phyloP scores from a whole-genome alignment of 129 eudicot species.

The Centella asiatica region DNA sequence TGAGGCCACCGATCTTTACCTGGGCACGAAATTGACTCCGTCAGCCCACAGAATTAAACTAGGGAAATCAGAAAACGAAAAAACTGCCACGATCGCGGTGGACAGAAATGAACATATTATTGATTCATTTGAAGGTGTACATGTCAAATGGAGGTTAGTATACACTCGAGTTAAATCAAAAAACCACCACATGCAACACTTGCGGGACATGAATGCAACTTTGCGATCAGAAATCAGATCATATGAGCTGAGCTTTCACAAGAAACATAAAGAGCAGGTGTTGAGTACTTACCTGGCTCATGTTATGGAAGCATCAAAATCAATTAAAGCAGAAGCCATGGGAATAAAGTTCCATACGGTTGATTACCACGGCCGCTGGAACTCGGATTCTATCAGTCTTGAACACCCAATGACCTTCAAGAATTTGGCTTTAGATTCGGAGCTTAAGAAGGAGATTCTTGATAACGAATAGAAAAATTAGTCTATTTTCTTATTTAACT shows the following conservation, averaged over 20 bases:
- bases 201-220: slow-evolving; percentile 11
- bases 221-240: slow-evolving; percentile 14
- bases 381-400: slow-evolving; percentile 19
- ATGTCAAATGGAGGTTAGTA: slow-evolving; percentile 33
- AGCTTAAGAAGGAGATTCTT: slow-evolving; percentile 25
- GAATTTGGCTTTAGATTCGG: slow-evolving; percentile 33
- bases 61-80: slow-evolving; percentile 25
- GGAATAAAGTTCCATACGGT: slow-evolving; percentile 29
- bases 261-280: slow-evolving; percentile 24
- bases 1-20: slow-evolving; percentile 28
- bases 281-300: slow-evolving; percentile 35
- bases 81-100: slow-evolving; percentile 19
- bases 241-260: slow-evolving; percentile 36
- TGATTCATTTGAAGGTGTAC: slow-evolving; percentile 24
- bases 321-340: slow-evolving; percentile 16
- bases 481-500: no score
- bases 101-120: slow-evolving; percentile 28
- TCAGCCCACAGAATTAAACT: slow-evolving; percentile 21
- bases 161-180: neutral
- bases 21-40: slow-evolving; percentile 30
- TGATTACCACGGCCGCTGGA: slow-evolving; percentile 5
- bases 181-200: neutral
- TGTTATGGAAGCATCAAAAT: slow-evolving; percentile 22
- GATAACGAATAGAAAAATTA: no score
- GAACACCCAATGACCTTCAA: slow-evolving; percentile 50